Evolutionary conservation across 192 early-diverging fungal species (phyloP).

Genomic region (Gonapodya sp.): DNA sequence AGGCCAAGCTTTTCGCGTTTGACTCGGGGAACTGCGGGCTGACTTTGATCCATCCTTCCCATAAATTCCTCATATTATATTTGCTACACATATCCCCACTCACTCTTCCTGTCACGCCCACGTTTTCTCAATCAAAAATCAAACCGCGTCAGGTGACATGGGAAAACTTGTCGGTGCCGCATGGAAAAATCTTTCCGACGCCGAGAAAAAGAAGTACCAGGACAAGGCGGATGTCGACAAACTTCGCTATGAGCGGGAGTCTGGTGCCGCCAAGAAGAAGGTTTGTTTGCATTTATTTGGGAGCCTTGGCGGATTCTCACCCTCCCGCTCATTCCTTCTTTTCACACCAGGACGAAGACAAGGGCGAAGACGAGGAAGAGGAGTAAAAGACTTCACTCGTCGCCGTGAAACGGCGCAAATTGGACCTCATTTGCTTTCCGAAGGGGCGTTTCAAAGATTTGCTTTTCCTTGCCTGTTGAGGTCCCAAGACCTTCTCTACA

Average conservation of each 20-base stretch:
- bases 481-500: neutral
- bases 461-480: too few relatives aligned
- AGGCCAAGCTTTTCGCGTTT: neutral
- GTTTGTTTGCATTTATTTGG: too few relatives aligned
- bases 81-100: too few relatives aligned
- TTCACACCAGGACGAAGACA: neutral
- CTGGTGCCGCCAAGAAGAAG: neutral
- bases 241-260: neutral
- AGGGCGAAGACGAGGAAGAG: conserved; percentile 1
- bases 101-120: neutral
- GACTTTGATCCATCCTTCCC: neutral
- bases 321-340: neutral
- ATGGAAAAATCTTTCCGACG: neutral
- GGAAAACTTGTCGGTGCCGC: conserved; percentile 6
- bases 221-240: neutral
- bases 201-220: conserved; percentile 10
- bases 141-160: neutral
- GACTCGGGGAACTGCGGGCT: neutral
- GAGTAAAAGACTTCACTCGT: neutral
- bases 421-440: too few relatives aligned
- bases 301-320: neutral
- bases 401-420: too few relatives aligned
- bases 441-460: too few relatives aligned
- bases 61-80: too few relatives aligned
- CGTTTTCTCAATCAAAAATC: neutral